Evolutionary conservation across 257 asterid species (phyloP).

Genomic region (Solanum sparsipilum): DNA sequence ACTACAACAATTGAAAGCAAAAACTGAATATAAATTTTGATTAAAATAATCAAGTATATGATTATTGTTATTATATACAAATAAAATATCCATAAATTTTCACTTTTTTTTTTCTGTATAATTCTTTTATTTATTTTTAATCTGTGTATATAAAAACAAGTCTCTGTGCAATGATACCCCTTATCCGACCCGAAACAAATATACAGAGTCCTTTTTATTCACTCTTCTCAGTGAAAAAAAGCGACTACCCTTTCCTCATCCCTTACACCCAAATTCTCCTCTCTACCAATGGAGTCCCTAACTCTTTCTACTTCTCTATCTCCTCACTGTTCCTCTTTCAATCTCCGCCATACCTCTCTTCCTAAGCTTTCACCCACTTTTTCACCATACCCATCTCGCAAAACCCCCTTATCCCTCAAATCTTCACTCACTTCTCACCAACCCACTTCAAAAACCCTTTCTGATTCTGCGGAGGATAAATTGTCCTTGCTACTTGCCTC

Average conservation of each 20-base stretch:
- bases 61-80: too few species aligned
- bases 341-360: background rate
- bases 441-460: constrained; percentile 7
- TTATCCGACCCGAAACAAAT: background rate
- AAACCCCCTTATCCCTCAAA: constrained; percentile 7
- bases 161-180: background rate
- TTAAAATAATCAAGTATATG: too few species aligned
- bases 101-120: too few species aligned
- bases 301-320: constrained; percentile 47
- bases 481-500: constrained; percentile 28
- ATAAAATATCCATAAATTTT: too few species aligned
- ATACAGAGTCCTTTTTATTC: background rate
- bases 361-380: background rate
- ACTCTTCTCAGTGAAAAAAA: background rate
- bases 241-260: background rate
- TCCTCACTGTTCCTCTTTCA: background rate
- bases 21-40: too few species aligned
- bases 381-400: constrained; percentile 7
- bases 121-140: too few species aligned
- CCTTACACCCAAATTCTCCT: background rate
- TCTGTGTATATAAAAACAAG: too few species aligned
- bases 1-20: too few species aligned
- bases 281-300: constrained; percentile 39
- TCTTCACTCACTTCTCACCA: constrained; percentile 14
- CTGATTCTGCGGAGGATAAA: constrained; percentile 16